Percentiles rank a stretch among this genome's conserved stretches.
These are phyloP conservation scores for Mortierella sp. DNA, from an alignment of 371 early-diverging fungal genomes.

Conservation along the genomic window DNA sequence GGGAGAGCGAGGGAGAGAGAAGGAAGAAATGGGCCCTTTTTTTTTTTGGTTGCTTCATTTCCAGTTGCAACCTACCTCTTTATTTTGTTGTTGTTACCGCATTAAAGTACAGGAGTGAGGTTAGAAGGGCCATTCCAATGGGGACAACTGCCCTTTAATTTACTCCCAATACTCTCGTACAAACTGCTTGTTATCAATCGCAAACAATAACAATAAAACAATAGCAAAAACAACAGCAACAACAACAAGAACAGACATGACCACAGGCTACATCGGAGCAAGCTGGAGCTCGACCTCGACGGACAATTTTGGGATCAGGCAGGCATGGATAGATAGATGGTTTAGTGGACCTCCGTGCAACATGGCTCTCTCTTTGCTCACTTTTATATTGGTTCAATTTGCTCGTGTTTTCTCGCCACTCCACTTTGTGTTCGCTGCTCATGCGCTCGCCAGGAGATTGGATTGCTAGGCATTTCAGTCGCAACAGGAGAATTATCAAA, in stretches of 20 bases:
- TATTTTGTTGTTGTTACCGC: neutral
- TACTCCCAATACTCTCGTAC: neutral
- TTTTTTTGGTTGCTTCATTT: neutral
- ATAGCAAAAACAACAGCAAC: too few species aligned
- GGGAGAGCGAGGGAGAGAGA: conserved; percentile 1
- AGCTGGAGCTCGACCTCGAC: neutral
- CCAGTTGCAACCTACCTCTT: neutral
- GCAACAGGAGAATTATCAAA: neutral
- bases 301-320: neutral
- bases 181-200: too few species aligned
- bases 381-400: neutral
- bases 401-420: neutral
- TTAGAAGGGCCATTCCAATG: conserved; percentile 9
- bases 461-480: neutral
- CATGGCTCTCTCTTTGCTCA: neutral
- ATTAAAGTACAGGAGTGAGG: neutral
- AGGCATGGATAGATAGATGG: neutral
- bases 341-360: neutral
- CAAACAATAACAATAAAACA: too few species aligned
- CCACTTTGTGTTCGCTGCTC: neutral
- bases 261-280: too few species aligned
- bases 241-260: too few species aligned
- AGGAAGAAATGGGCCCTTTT: neutral
- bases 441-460: neutral
- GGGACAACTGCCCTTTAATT: neutral